phyloP scores from a whole-genome alignment of 2,329 filamentous ascomycete genomes.

The Tolypocladium sp. region DNA sequence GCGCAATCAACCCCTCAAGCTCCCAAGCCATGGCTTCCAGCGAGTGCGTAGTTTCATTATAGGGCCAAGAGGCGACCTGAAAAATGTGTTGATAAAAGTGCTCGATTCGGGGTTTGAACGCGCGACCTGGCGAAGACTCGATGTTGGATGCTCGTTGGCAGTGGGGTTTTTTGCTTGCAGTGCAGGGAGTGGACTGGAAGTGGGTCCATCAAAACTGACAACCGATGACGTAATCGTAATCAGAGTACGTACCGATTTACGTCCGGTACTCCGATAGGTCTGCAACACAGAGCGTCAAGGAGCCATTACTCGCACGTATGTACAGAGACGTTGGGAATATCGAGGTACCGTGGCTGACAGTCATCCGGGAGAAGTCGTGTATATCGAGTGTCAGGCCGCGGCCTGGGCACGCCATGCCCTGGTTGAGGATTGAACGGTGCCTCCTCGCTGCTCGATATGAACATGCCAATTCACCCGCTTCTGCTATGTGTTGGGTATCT shows the following conservation, averaged over 20 bases:
- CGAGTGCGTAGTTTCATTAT: conserved; percentile 14
- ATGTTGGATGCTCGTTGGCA: no score
- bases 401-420: background rate
- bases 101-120: conserved; percentile 7
- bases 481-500: background rate
- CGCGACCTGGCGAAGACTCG: conserved; percentile 2
- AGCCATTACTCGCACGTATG: background rate
- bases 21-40: conserved; percentile 23
- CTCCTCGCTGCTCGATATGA: background rate
- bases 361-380: background rate
- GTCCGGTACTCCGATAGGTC: no score
- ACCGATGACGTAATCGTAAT: no score
- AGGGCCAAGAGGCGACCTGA: background rate
- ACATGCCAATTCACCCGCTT: background rate
- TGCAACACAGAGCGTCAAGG: background rate
- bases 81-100: conserved; percentile 3
- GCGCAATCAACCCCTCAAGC: conserved; percentile 27
- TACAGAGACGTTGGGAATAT: background rate
- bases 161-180: no score
- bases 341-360: no score
- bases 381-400: background rate
- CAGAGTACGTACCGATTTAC: no score
- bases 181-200: no score
- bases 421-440: background rate
- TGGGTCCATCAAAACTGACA: no score